Base-by-base conservation (phyloP, 345 rosid genomes). In the Citrus reticulata region DNA sequence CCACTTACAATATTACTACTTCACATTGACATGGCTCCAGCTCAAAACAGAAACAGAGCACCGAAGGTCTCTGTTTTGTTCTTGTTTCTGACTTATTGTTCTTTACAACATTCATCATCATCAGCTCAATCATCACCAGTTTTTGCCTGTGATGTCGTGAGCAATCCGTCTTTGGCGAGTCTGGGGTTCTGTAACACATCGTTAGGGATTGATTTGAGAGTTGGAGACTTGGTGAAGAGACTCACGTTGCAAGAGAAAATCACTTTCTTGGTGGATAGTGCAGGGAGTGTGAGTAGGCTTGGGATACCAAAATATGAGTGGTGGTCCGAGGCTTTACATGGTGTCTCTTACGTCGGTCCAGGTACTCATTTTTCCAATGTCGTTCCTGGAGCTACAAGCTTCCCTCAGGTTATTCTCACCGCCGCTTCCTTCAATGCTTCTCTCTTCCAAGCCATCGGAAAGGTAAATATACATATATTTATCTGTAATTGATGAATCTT, bases 321-420 rank as follows among this genome's bases (percentile, higher is more conserved):
- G 99, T 96, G 98, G 99, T 92, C 97, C 1, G 99, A 95, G 88
- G 99, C 98, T 40, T 83, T 95, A 77, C 99, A 95, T 57, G 99
- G 99, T 37, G 97, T 94, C 51, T 94, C 98, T n/a, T 63, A 93
- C 77, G 84, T 86, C 19, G 99, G 99, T 7, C 94, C 91, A 0
- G 97, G 97, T 2, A 94, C 97, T 0, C 87, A 19, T 68, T 96
- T 96, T 78, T 82, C 90, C 64, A 72, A 76, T 55, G 58, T 65
- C 25, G 93, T 94, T 39, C 97, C 99, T 0, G 99, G 93, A 0
- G 99, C 99, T 7, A 96, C 99, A 2, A 96, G 97, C 72, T 96
- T 96, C 74, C 99, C 99, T 68, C 96, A 90, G 83, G 97, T 94
- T 80, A 96, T 96, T 78, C 87, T 93, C 76, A 94, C 97, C 0